Evolutionary conservation across 2,329 filamentous ascomycete genomes (phyloP).

Genomic region (Botryotinia convoluta): DNA sequence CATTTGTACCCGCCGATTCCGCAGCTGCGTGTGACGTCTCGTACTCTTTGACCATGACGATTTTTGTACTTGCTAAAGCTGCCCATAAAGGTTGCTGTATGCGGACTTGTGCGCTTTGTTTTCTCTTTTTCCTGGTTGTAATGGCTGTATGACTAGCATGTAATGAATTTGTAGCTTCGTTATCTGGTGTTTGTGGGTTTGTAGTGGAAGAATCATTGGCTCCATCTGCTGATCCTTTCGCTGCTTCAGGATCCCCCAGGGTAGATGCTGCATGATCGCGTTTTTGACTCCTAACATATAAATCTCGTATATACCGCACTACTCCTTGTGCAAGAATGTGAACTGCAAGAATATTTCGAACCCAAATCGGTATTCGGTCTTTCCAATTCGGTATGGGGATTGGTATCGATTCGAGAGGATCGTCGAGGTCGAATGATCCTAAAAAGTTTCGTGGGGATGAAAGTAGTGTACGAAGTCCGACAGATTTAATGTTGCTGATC

Average conservation of each 20-base stretch:
- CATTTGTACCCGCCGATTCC: conserved; percentile 71
- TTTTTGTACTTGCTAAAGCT: conserved; percentile 91
- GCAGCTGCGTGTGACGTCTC: conserved; percentile 75
- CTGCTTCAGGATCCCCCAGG: conserved; percentile 61
- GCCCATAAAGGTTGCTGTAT: conserved; percentile 93
- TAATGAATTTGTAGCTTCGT: conserved; percentile 30
- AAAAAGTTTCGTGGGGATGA: conserved; percentile 32
- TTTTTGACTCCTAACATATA: conserved; percentile 62
- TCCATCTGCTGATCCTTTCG: conserved; percentile 49
- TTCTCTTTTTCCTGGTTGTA: conserved; percentile 76
- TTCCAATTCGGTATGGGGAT: conserved; percentile 51
- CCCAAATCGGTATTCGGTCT: conserved; percentile 58
- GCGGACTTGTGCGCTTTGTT: conserved; percentile 86
- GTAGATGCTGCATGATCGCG: conserved; percentile 48
- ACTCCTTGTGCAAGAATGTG: conserved; percentile 74
- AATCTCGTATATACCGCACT: conserved; percentile 67
- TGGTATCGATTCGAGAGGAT: conserved; percentile 46
- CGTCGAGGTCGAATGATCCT: conserved; percentile 41
- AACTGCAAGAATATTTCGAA: conserved; percentile 67
- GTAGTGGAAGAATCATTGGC: conserved; percentile 46
- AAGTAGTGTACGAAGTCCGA: conserved; percentile 34
- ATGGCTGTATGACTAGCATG: conserved; percentile 43
- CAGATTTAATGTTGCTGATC: conserved; percentile 32
- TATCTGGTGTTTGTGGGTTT: conserved; percentile 29
- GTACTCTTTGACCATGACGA: conserved; percentile 90